Base-by-base conservation (phyloP, 495 filamentous ascomycete species). In the Penicillium egyptiacum region DNA sequence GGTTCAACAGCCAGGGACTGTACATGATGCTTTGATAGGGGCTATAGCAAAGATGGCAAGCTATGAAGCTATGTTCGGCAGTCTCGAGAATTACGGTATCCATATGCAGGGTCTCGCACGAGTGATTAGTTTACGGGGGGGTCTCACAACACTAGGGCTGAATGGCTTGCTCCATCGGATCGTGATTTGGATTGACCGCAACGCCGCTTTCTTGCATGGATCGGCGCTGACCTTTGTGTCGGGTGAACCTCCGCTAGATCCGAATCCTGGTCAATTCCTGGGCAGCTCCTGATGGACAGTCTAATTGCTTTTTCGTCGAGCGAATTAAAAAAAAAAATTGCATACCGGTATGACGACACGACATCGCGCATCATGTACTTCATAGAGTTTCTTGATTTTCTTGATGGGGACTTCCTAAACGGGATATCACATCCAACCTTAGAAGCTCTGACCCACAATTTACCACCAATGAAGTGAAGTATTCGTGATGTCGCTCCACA, bases 31-130 rank as follows among this genome's bases (percentile, higher is more conserved):
- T 9, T 35, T 79, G 22, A 67, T 79, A 31, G 75, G 72, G 20
- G 75, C 76, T 2, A 73, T 79, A n/a, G 74, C 72, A 17, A 80
- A 80, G 47, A 74, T 80, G 75, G 77, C 74, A 8, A 73, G 67
- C 50, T 80, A 78, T 49, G 77, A 80, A 52, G 74, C 76, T 31
- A 75, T 76, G 65, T 78, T 74, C 61, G 75, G 74, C 2, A 58
- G 50, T 33, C 51, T 67, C n/a, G 56, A 68, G 2, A 60, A 57
- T 30, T 78, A 70, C 45, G 44, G 62, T 14, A 68, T 74, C 12
- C 75, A 79, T 55, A 79, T 78, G 76, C 62, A 61, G 20, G 74
- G 73, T 6, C 59, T 77, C 17, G 9, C 26, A 14, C 63, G 57
- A 43, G 67, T 67, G 52, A 54, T 79, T 30, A 37, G 58, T 20